Conservation (phyloP, 495 filamentous ascomycete species). For the Tricharina praecox region DNA sequence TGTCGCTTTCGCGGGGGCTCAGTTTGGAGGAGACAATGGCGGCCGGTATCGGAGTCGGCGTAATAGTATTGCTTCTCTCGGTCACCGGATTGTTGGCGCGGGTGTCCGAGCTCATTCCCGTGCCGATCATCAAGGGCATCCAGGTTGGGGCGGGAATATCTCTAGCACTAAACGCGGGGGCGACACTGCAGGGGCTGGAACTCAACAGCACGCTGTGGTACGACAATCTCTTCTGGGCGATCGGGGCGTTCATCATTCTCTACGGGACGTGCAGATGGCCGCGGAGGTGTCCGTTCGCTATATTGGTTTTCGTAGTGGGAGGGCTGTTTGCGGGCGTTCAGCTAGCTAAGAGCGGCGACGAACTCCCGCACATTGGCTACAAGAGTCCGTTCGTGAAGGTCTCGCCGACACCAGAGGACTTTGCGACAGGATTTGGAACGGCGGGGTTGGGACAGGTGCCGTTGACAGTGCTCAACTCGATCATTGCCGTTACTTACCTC, state of each 20-base stretch:
- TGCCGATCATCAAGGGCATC: conserved; percentile 81
- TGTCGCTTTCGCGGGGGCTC: conserved; percentile 55
- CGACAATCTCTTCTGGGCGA: conserved; percentile 58
- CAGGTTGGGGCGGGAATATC: conserved; percentile 79
- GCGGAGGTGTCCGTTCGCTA: conserved; percentile 51
- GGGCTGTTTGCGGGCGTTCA: conserved; percentile 31
- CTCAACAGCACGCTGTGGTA: conserved; percentile 38
- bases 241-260: conserved; percentile 51
- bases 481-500: conserved; percentile 67
- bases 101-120: conserved; percentile 54
- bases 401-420: conserved; percentile 26
- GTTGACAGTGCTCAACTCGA: conserved; percentile 75
- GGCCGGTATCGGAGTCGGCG: conserved; percentile 59
- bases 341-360: conserved; percentile 12
- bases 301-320: conserved; percentile 51
- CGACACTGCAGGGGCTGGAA: conserved; percentile 41
- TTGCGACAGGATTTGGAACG: conserved; percentile 35
- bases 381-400: conserved; percentile 29
- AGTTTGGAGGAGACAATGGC: conserved; percentile 51
- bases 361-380: conserved; percentile 34
- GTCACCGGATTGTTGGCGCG: conserved; percentile 54
- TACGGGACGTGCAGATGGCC: conserved; percentile 42
- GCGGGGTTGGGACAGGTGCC: conserved; percentile 72
- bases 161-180: conserved; percentile 57
- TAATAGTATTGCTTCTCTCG: conserved; percentile 56